These are phyloP conservation scores for Globisporangium uncinulatum DNA, from an alignment of 352 stramenopile genomes.

Conservation along the genomic window DNA sequence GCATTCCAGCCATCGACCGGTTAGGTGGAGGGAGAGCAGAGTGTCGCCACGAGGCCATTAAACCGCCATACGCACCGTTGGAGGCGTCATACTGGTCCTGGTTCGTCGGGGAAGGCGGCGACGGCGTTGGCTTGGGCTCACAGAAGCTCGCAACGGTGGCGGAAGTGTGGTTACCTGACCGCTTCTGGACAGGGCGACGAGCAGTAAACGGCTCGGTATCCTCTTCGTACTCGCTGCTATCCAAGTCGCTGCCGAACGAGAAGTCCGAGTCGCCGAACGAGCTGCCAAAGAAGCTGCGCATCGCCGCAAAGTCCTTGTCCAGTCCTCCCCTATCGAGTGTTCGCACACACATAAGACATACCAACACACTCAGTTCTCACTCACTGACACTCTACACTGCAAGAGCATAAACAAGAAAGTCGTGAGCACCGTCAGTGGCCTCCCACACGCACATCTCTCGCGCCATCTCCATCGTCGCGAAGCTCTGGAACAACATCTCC, in stretches of 20 bases:
- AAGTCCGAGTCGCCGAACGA: conserved; percentile 18
- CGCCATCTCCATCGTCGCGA: conserved; percentile 18
- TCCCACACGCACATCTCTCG: conserved; percentile 18
- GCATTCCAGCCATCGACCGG: too few relatives aligned
- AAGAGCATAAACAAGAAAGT: background rate
- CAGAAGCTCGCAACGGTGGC: background rate
- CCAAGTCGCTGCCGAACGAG: conserved; percentile 7
- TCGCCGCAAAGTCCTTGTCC: conserved; percentile 41
- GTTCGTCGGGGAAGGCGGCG: background rate
- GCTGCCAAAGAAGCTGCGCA: conserved; percentile 37
- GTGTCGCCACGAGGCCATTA: background rate
- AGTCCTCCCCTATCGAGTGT: conserved; percentile 17
- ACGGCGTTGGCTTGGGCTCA: background rate
- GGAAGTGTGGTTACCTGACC: background rate
- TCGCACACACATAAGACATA: background rate
- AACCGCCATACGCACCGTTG: background rate
- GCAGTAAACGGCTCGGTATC: background rate
- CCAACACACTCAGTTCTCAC: background rate
- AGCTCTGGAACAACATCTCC: conserved; percentile 12
- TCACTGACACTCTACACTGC: background rate
- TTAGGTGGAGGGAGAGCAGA: background rate
- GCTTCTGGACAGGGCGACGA: background rate
- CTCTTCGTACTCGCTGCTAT: conserved; percentile 5
- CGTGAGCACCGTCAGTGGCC: background rate
- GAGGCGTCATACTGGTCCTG: background rate